Evolutionary conservation across 768 basidiomycete genomes (phyloP).

Genomic region (Rubroboletus pulcherrimus): DNA sequence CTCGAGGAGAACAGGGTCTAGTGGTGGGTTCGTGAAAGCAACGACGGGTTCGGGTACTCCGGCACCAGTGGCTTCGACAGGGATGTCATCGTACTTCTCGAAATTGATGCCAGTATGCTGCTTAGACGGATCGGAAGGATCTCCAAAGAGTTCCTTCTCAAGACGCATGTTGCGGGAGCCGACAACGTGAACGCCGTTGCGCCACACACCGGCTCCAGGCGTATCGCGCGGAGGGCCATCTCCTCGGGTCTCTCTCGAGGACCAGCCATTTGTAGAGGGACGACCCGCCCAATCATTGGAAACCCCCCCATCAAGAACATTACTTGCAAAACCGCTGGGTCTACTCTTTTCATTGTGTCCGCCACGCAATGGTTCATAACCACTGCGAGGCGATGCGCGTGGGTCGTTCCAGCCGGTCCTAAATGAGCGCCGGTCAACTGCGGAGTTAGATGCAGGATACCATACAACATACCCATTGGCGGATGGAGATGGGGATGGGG

Average conservation of each 20-base stretch:
- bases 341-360: constrained; percentile 36
- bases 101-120: constrained; percentile 99
- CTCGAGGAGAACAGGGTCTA: constrained; percentile 91
- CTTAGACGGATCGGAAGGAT: constrained; percentile 76
- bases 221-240: constrained; percentile 46
- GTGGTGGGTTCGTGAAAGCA: constrained; percentile 81
- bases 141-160: constrained; percentile 96
- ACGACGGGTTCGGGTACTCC: constrained; percentile 94
- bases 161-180: constrained; percentile 81
- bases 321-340: constrained; percentile 39
- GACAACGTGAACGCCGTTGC: constrained; percentile 81
- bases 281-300: constrained; percentile 41
- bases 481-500: constrained; percentile 32
- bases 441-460: constrained; percentile 11
- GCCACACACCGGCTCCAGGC: constrained; percentile 68
- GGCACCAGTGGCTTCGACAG: constrained; percentile 95
- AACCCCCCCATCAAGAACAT: constrained; percentile 29
- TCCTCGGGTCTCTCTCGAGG: constrained; percentile 29
- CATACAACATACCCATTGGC: constrained; percentile 49
- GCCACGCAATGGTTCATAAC: constrained; percentile 40
- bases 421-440: constrained; percentile 19
- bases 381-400: constrained; percentile 61
- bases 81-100: constrained; percentile 99
- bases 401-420: constrained; percentile 77
- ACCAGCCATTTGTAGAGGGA: constrained; percentile 39